Conservation (phyloP, 106 monocot genomes). For the Dioscorea dumetorum region DNA sequence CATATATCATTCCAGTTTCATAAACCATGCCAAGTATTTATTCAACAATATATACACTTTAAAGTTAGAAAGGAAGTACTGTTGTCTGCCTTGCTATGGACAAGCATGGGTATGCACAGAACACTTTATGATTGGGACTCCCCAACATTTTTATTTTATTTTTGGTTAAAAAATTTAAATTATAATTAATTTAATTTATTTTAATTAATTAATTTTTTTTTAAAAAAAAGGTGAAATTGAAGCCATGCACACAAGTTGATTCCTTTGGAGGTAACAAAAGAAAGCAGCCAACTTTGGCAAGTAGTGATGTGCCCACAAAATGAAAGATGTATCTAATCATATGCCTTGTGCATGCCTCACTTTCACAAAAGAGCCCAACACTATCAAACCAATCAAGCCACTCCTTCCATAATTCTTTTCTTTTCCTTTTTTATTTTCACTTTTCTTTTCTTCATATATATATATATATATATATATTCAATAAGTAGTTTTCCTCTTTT, state of each 20-base stretch:
- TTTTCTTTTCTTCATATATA: too few relatives aligned
- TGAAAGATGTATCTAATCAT: not conserved
- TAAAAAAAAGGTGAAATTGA: not conserved
- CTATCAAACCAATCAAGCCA: too few relatives aligned
- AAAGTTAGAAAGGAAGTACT: not conserved
- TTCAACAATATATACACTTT: too few relatives aligned
- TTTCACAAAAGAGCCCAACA: not conserved
- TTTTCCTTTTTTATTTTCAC: too few relatives aligned
- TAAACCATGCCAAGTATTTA: too few relatives aligned
- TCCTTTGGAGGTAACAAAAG: not conserved
- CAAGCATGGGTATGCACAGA: not conserved
- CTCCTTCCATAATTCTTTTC: too few relatives aligned
- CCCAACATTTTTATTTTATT: not conserved
- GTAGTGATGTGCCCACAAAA: not conserved
- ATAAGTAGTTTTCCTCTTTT: too few relatives aligned
- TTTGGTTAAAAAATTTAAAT: too few relatives aligned
- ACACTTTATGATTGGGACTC: not conserved
- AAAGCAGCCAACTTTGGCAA: not conserved
- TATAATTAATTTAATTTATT: too few relatives aligned
- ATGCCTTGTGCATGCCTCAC: not conserved
- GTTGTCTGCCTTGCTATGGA: not conserved
- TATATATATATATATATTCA: too few relatives aligned
- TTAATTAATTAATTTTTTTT: not conserved
- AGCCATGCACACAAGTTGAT: not conserved
- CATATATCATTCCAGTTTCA: too few relatives aligned